Conservation (phyloP, 179 eudicot genomes). For the Beta macrorhiza region DNA sequence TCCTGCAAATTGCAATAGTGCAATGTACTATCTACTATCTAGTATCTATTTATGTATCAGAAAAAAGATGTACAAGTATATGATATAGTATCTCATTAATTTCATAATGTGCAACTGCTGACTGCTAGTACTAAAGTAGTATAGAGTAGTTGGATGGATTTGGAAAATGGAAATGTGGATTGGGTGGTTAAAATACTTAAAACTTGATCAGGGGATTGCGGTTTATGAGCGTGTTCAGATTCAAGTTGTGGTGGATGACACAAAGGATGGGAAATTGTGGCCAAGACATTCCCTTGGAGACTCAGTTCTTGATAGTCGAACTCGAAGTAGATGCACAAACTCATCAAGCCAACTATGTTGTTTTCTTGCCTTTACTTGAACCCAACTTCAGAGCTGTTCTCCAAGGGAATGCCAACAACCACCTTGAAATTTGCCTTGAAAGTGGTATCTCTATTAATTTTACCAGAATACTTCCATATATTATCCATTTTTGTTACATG, state of each 20-base stretch:
- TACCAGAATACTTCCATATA: too few species aligned
- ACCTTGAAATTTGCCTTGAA: slow-evolving; percentile 76
- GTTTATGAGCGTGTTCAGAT: slow-evolving; percentile 75
- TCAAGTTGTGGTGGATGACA: slow-evolving; percentile 94
- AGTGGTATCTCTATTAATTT: slow-evolving; percentile 46
- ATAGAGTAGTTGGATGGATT: too few species aligned
- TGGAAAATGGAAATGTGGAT: too few species aligned
- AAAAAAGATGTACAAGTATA: too few species aligned
- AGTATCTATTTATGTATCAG: too few species aligned
- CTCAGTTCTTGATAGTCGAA: slow-evolving; percentile 66
- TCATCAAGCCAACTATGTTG: slow-evolving; percentile 47
- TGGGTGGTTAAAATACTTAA: too few species aligned
- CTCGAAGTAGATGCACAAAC: slow-evolving; percentile 24
- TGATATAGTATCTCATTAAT: too few species aligned
- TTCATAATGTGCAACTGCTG: too few species aligned
- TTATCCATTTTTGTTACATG: too few species aligned
- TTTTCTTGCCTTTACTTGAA: slow-evolving; percentile 72
- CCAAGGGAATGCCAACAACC: slow-evolving; percentile 66
- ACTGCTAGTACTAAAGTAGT: too few species aligned
- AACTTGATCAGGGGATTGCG: slow-evolving; percentile 49
- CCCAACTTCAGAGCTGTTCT: slow-evolving; percentile 83
- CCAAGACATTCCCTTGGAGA: slow-evolving; percentile 65
- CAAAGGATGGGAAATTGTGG: slow-evolving; percentile 71
- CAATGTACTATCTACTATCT: too few species aligned
- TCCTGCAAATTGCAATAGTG: too few species aligned